Evolutionary conservation across 108 stramenopile species (phyloP), one percentile per base, ranked within the genome.

Genomic region (Conticribra guillardii): DNA sequence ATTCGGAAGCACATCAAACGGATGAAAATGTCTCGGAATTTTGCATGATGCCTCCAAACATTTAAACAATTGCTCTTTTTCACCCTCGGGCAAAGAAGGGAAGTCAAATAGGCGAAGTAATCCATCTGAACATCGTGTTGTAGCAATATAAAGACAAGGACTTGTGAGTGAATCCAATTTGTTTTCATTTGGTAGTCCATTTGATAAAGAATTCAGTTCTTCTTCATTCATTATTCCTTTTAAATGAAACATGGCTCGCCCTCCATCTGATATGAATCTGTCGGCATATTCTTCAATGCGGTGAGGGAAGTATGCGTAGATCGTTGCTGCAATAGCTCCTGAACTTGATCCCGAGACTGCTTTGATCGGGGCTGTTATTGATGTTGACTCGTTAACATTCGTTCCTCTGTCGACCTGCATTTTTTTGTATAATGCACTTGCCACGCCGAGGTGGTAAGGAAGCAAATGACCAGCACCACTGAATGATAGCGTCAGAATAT

Each of bases 1-100:
- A 53, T 32, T 61, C 28, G 63, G 33, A 33, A 85, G 68, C 8
- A 83, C 56, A 60, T 88, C 87, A 14, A 49, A 71, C 8, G 87
- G 87, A 54, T 88, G 87, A 60, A 88, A 85, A 29, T 69, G 61
- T n/a, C 23, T 34, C 0, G 87, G 87, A 50, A 88, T 88, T 54
- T 54, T 52, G 57, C 84, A 88, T 3, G 87, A 88, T 18, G 87
- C 87, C 28, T 84, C 33, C 9, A 88, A 45, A 17, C 71, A 71
- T 48, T 61, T 60, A 24, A 84, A 28, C 0, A 85, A 23, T 3
- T 44, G 72, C 64, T 58, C 9, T 37, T 46, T 34, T 23, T 14
- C 26, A 54, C 17, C 37, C 34, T 48, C 49, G 18, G 77, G 45
- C 8, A 11, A 41, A 9, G 37, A 41, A 28, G 66, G 60, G 57